Base-by-base conservation (phyloP, 495 filamentous ascomycete species). In the Massariosphaeria phaeospora region DNA sequence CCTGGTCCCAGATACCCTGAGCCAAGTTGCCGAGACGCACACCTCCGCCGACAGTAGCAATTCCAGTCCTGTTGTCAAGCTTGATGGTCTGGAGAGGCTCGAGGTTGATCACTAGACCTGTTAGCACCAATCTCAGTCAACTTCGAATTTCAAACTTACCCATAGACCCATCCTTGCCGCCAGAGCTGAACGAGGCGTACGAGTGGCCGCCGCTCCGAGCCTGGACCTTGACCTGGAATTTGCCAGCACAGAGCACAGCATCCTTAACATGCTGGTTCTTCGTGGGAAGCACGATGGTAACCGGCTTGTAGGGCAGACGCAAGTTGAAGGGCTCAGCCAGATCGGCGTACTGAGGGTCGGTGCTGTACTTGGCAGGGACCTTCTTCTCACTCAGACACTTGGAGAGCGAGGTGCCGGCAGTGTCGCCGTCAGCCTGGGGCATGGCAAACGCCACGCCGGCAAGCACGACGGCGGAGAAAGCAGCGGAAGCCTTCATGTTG, bases 131-230 rank as follows among this genome's bases (percentile, higher is more conserved):
- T 6, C n/a, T 2, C 21, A 26, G 3, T 25, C 15, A 18, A 40
- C 13, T 13, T 20, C 4, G 13, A 40, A 3, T 12, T 2, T 21
- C 20, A 20, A 2, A 40, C 38, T 18, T 21, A 40, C 38, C 39
- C 27, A 85, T 68, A 21, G 71, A 75, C 12, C 81, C 80, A 62
- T 79, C 68, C 11, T 69, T 62, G 12, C 79, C 77, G 21, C 80
- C 78, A 48, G 38, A 64, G 67, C 68, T 69, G 59, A 78, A 78
- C 3, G 79, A 82, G 1, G 73, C 81, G 69, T 84, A 89, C 12
- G 82, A 86, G 63, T 90, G 88, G 0, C 88, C 88, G 12, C 87
- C 87, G 33, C 79, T 80, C 60, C 76, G 80, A 8, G 85, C 74
- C 60, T 89, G 85, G n/a, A 89, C 83, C 61, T 85, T 84, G 60